phyloP scores from a whole-genome alignment of 139 green algal species.

The Marvania coccoides region DNA sequence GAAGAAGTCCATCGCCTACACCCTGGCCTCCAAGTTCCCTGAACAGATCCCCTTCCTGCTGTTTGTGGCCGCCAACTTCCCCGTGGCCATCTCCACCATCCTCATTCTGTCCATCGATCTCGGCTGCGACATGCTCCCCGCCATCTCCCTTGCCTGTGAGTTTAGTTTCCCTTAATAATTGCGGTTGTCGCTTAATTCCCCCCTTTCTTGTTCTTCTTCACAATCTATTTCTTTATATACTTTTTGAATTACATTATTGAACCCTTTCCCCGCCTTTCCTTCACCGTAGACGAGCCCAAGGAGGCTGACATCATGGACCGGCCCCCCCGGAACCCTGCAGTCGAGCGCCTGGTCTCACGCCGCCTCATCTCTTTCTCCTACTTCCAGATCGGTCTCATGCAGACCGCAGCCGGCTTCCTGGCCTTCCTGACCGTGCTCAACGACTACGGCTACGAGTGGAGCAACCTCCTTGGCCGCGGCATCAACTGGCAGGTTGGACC shows the following conservation, averaged over 20 bases:
- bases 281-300: conserved; percentile 48
- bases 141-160: conserved; percentile 70
- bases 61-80: conserved; percentile 51
- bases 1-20: conserved; percentile 80
- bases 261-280: no score
- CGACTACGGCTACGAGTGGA: conserved; percentile 69
- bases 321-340: conserved; percentile 49
- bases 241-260: no score
- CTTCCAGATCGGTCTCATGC: conserved; percentile 69
- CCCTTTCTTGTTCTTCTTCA: no score
- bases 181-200: no score
- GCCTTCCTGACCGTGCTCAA: conserved; percentile 71
- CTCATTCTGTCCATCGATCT: conserved; percentile 78
- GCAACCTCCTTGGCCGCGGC: conserved; percentile 35
- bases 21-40: conserved; percentile 65
- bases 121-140: conserved; percentile 69
- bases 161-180: no score
- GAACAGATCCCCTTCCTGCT: conserved; percentile 62
- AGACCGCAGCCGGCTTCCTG: conserved; percentile 53
- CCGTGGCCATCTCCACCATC: conserved; percentile 68
- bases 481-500: conserved; percentile 32
- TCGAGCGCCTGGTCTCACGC: conserved; percentile 53
- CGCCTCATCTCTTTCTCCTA: conserved; percentile 68
- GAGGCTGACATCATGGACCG: conserved; percentile 75
- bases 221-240: no score